phyloP scores from a whole-genome alignment of 352 stramenopile species.

The Nothophytophthora sp. region DNA sequence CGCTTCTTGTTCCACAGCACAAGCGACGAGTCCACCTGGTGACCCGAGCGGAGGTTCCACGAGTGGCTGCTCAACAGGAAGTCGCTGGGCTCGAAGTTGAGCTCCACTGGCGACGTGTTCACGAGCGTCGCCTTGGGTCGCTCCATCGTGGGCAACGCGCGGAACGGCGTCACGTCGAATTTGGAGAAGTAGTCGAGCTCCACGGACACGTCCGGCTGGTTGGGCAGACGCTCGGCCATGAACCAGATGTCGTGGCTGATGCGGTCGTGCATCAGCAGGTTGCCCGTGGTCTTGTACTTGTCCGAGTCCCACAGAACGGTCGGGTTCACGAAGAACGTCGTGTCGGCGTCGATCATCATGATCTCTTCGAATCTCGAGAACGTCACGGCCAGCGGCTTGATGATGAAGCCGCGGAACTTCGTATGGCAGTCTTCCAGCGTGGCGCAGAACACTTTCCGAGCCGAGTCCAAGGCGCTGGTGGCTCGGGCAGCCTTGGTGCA shows the following conservation, averaged over 20 bases:
- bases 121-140: constrained; percentile 16
- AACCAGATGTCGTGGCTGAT: constrained; percentile 35
- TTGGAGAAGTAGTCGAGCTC: constrained; percentile 37
- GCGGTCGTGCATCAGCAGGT: constrained; percentile 52
- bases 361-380: constrained; percentile 50
- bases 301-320: constrained; percentile 26
- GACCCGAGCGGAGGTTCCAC: constrained; percentile 49
- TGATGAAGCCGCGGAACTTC: constrained; percentile 31
- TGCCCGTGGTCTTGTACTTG: constrained; percentile 33
- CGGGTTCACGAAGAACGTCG: constrained; percentile 42
- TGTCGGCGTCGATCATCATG: constrained; percentile 53
- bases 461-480: background rate
- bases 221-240: constrained; percentile 19
- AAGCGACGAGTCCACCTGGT: constrained; percentile 57
- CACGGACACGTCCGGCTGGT: constrained; percentile 12
- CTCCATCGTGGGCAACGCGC: constrained; percentile 22
- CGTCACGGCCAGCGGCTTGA: constrained; percentile 31
- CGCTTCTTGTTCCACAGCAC: constrained; percentile 54
- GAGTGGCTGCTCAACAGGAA: constrained; percentile 37
- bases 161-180: constrained; percentile 40
- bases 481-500: constrained; percentile 11
- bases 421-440: constrained; percentile 22
- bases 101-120: constrained; percentile 12
- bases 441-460: constrained; percentile 32
- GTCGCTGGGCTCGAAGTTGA: constrained; percentile 35